Conservation (phyloP, 148 eudicot genomes). For the Arctostaphylos glauca region DNA sequence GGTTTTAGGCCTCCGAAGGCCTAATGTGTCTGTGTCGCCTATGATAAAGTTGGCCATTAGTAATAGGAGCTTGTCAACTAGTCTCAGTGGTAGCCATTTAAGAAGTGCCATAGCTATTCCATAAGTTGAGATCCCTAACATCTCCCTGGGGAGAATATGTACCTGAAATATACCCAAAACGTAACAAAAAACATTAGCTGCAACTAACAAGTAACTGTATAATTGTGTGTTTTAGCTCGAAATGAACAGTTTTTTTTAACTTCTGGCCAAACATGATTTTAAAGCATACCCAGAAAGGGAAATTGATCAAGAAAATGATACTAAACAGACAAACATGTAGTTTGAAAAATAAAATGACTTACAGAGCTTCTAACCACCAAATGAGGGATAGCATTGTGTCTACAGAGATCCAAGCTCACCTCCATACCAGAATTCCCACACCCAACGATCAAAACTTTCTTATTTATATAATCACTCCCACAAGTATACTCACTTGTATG, state of each 20-base stretch:
- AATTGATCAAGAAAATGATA: too few relatives aligned
- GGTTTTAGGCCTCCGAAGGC: constrained; percentile 70
- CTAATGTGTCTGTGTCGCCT: constrained; percentile 61
- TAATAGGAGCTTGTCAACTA: constrained; percentile 77
- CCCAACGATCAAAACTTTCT: constrained; percentile 79
- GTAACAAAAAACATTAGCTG: neutral
- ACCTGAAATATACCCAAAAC: constrained; percentile 37
- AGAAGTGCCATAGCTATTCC: constrained; percentile 73
- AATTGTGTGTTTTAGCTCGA: too few relatives aligned
- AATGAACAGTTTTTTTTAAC: neutral
- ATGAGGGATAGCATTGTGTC: constrained; percentile 65
- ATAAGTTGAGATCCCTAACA: constrained; percentile 88
- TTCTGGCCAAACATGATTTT: neutral
- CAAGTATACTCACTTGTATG: constrained; percentile 73
- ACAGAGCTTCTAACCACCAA: constrained; percentile 85
- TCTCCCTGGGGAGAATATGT: constrained; percentile 91
- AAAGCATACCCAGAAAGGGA: neutral
- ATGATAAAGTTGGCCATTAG: constrained; percentile 56
- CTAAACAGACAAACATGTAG: neutral
- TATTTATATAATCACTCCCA: constrained; percentile 44
- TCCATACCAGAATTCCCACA: constrained; percentile 99
- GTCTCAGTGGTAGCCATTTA: constrained; percentile 79
- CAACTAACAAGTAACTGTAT: neutral
- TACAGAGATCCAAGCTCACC: constrained; percentile 78
- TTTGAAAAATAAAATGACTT: constrained; percentile 23